A percentile compares a stretch with the other conserved stretches of the same genome.
phyloP scores from a whole-genome alignment of 129 eudicot genomes.

The Sambucus nigra region DNA sequence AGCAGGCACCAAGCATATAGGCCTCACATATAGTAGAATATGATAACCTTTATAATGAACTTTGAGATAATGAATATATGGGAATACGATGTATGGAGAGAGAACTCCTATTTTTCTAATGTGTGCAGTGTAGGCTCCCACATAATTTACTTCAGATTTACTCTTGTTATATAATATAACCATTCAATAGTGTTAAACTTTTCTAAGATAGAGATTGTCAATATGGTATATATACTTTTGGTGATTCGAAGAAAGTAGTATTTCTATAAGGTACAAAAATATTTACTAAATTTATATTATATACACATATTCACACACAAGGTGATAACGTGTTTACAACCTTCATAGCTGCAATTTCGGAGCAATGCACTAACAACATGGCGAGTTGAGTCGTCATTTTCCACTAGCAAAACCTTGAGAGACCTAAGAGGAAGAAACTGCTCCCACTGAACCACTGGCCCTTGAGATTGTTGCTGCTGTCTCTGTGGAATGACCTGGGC shows the following conservation, averaged over 20 bases:
- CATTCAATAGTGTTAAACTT: neutral
- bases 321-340: conserved; percentile 21
- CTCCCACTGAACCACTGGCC: conserved; percentile 58
- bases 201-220: neutral
- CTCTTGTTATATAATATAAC: neutral
- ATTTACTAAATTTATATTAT: too few relatives aligned
- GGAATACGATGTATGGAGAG: too few relatives aligned
- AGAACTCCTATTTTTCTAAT: too few relatives aligned
- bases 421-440: conserved; percentile 57
- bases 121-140: too few relatives aligned
- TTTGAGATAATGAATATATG: too few relatives aligned
- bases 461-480: conserved; percentile 41
- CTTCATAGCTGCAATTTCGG: conserved; percentile 82
- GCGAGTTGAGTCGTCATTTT: conserved; percentile 70
- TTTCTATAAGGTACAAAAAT: neutral
- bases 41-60: too few relatives aligned
- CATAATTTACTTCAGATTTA: too few relatives aligned
- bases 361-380: conserved; percentile 72
- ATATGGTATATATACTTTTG: too few relatives aligned
- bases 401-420: conserved; percentile 60
- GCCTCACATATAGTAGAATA: too few relatives aligned
- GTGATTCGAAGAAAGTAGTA: neutral
- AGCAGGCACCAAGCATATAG: too few relatives aligned
- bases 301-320: neutral
- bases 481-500: conserved; percentile 21